Base-by-base conservation (phyloP, 768 basidiomycete species). In the Hericium erinaceus region DNA sequence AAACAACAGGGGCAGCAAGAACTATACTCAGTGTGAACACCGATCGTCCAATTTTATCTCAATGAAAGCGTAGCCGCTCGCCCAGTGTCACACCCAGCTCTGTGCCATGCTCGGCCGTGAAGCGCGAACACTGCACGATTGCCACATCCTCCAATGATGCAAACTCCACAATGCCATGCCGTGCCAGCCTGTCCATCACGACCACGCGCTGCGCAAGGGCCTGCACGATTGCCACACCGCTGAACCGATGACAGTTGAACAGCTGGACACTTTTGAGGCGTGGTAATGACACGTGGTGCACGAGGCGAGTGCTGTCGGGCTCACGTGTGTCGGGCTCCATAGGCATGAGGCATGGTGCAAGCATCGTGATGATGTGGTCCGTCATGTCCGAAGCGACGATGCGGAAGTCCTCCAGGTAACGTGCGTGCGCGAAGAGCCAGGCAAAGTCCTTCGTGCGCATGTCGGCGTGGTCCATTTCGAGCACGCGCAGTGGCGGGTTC, bases 391-490 rank as follows among this genome's bases (percentile, higher is more conserved):
- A n/a, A n/a, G n/a, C n/a, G n/a, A n/a, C n/a, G n/a, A n/a, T n/a
- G n/a, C n/a, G n/a, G n/a, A n/a, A n/a, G n/a, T n/a, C n/a, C n/a
- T 80, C 78, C 51, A 91, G 71, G 38, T 68, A 58, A 0, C 68
- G 66, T 11, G 87, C 71, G 39, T 76, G 73, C 57, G 82, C 79
- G 61, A 90, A 90, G 51, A 82, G 73, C 72, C 82, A 87, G 33
- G 64, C 66, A 65, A 91, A 91, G 66, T 91, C 89, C 70, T 89
- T 90, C 37, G 87, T 90, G 48, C 87, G 84, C 81, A 89, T 84
- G 70, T 90, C 89, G 55, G 84, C 84, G 63, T 83, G 85, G 64
- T 90, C 84, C 88, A 91, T 90, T 65, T 85, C 79, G 22, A 90
- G 78, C 33, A 82, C 68, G 51, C 75, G 75, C 40, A 91, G 71